Evolutionary conservation across 108 stramenopile genomes (phyloP).

Genomic region (Cyclotella baltica): DNA sequence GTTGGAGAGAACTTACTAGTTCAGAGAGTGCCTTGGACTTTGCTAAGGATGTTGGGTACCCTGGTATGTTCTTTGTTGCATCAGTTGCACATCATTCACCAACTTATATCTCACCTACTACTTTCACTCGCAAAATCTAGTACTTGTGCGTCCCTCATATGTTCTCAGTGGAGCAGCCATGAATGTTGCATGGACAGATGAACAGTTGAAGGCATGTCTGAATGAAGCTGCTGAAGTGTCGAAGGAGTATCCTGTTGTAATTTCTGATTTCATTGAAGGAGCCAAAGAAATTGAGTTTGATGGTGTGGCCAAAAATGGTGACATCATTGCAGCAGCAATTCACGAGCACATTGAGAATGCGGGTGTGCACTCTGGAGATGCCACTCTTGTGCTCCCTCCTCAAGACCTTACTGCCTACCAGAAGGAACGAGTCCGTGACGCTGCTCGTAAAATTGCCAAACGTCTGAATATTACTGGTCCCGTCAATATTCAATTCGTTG

Average conservation of each 20-base stretch:
- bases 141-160: constrained; percentile 97
- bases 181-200: constrained; percentile 96
- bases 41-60: constrained; percentile 91
- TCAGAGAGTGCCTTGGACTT: constrained; percentile 88
- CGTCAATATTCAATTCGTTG: constrained; percentile 99
- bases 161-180: constrained; percentile 98
- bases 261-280: constrained; percentile 96
- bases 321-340: constrained; percentile 94
- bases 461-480: constrained; percentile 97
- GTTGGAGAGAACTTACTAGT: constrained; percentile 94
- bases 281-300: constrained; percentile 98
- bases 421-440: constrained; percentile 86
- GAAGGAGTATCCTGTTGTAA: constrained; percentile 97
- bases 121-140: constrained; percentile 27
- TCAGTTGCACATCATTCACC: background rate
- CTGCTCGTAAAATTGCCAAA: constrained; percentile 91
- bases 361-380: constrained; percentile 98
- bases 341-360: constrained; percentile 99
- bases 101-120: background rate
- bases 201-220: constrained; percentile 87
- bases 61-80: constrained; percentile 40
- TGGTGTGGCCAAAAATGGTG: constrained; percentile 95
- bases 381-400: constrained; percentile 92
- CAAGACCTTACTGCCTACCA: constrained; percentile 88
- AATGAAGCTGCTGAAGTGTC: constrained; percentile 93